These are phyloP conservation scores for Sporothrix mexicana DNA, from an alignment of 2,329 filamentous ascomycete genomes.

Conservation along the genomic window DNA sequence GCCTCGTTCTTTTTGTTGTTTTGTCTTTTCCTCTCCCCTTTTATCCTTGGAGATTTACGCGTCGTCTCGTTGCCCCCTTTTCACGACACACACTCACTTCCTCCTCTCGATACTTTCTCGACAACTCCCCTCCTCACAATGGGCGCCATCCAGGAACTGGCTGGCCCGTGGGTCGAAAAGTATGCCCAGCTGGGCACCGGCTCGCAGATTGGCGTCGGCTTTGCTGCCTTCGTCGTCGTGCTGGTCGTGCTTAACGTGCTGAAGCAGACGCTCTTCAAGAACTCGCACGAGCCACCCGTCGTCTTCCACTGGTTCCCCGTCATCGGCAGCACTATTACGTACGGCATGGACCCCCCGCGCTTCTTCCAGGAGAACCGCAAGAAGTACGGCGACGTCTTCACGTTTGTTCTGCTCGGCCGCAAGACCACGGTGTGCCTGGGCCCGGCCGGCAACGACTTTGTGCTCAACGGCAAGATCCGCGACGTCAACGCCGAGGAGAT, in stretches of 20 bases:
- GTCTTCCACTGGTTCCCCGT: constrained; percentile 84
- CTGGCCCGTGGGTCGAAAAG: constrained; percentile 57
- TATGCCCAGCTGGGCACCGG: constrained; percentile 56
- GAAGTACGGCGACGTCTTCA: constrained; percentile 65
- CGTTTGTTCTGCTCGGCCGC: constrained; percentile 59
- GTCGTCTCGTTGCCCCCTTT: background rate
- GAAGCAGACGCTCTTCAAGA: constrained; percentile 79
- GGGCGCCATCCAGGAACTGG: constrained; percentile 61
- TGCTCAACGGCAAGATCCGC: constrained; percentile 60
- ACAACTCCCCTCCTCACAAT: constrained; percentile 46
- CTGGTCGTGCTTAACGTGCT: constrained; percentile 79
- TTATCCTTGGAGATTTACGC: background rate
- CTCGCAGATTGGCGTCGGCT: constrained; percentile 54
- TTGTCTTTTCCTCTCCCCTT: constrained; percentile 3
- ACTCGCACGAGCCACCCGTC: constrained; percentile 78
- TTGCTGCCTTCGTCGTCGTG: constrained; percentile 55
- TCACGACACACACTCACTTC: background rate
- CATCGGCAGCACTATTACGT: constrained; percentile 88
- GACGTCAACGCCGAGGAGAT: constrained; percentile 62
- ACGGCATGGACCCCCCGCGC: constrained; percentile 89
- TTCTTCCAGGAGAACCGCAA: constrained; percentile 78
- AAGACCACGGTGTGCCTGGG: constrained; percentile 59
- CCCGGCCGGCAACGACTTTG: constrained; percentile 59
- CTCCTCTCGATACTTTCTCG: background rate
- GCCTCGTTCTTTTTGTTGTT: constrained; percentile 7